Evolutionary conservation across 257 asterid genomes (phyloP).

Genomic region (Penstemon davidsonii): DNA sequence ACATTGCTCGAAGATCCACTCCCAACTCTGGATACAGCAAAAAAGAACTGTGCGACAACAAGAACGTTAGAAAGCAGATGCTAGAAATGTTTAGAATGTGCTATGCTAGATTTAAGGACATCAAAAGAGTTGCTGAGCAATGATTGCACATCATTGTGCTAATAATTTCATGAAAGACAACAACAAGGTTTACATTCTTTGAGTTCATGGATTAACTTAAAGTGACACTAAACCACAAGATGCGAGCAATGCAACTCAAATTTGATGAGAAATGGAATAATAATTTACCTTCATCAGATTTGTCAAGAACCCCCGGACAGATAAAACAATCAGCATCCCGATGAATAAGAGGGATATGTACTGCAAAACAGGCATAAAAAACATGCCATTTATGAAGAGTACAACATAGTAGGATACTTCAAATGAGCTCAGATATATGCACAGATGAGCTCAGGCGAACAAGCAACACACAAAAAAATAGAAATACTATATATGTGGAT

Average conservation of each 20-base stretch:
- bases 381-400: conserved; percentile 18
- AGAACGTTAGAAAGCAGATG: conserved; percentile 27
- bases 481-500: not conserved
- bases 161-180: conserved; percentile 7
- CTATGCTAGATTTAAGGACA: conserved; percentile 12
- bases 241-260: conserved; percentile 17
- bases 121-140: not conserved
- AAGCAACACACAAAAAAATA: not conserved
- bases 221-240: conserved; percentile 1
- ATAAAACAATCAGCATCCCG: conserved; percentile 86
- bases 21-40: conserved; percentile 98
- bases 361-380: conserved; percentile 45
- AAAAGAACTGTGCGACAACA: conserved; percentile 77
- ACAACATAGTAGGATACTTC: not conserved
- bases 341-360: conserved; percentile 88
- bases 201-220: not conserved
- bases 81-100: not conserved
- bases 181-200: not conserved
- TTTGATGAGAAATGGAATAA: conserved; percentile 10
- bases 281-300: conserved; percentile 84
- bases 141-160: not conserved
- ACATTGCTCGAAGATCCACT: conserved; percentile 99
- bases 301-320: conserved; percentile 86
- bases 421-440: not conserved
- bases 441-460: no score